phyloP scores from a whole-genome alignment of 2,329 filamentous ascomycete species.

The Fusarium dlaminii region DNA sequence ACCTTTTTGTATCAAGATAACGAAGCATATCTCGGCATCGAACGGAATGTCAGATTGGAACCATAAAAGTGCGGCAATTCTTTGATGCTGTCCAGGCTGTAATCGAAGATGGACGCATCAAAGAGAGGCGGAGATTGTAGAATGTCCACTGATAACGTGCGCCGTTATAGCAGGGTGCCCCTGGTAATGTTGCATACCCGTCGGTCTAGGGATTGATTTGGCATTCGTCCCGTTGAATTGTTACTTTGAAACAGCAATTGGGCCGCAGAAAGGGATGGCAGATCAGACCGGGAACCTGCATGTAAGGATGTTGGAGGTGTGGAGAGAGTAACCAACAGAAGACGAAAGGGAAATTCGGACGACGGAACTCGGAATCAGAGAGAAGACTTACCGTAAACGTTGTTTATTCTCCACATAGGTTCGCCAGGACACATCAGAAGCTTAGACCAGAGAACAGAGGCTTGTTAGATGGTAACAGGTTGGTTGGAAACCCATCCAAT shows the following conservation, averaged over 20 bases:
- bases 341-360: background rate
- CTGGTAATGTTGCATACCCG: constrained; percentile 4
- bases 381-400: background rate
- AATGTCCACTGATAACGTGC: constrained; percentile 16
- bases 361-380: background rate
- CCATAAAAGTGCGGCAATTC: constrained; percentile 17
- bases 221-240: constrained; percentile 14
- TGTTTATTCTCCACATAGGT: constrained; percentile 19
- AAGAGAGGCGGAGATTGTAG: background rate
- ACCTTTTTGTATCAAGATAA: background rate
- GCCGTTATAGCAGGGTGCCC: constrained; percentile 8
- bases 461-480: background rate
- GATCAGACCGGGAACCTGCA: constrained; percentile 32
- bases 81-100: background rate
- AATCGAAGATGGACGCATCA: background rate
- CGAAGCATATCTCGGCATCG: background rate
- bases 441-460: background rate
- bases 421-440: background rate
- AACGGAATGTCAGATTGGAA: background rate
- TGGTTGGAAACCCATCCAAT: background rate
- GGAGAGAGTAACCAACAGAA: background rate
- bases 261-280: constrained; percentile 19
- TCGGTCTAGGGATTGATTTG: constrained; percentile 9
- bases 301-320: background rate
- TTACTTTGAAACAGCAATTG: constrained; percentile 29